Evolutionary conservation across 805 yeast genomes (phyloP).

Genomic region (Lipomyces spencermartinsiae): DNA sequence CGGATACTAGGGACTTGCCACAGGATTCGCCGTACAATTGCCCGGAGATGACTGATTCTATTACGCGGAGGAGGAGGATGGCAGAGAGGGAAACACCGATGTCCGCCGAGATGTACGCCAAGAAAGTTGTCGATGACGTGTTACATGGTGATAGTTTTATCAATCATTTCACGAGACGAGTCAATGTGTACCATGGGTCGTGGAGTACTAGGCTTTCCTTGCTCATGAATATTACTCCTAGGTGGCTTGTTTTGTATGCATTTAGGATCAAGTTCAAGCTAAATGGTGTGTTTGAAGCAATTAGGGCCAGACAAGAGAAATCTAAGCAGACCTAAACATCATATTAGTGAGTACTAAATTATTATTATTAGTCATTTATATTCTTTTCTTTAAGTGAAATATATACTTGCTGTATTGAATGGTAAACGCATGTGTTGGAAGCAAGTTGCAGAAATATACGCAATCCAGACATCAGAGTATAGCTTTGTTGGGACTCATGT

Average conservation of each 20-base stretch:
- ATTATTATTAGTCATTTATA: too few relatives aligned
- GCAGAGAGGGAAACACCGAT: background rate
- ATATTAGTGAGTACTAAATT: too few relatives aligned
- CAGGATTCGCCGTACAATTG: background rate
- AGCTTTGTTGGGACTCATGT: too few relatives aligned
- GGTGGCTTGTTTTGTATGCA: background rate
- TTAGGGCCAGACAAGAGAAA: background rate
- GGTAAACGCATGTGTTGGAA: too few relatives aligned
- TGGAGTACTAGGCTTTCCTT: background rate
- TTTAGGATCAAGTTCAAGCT: background rate
- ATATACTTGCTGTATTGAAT: too few relatives aligned
- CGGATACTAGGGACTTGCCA: background rate
- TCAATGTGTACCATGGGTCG: conserved; percentile 1
- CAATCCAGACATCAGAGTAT: too few relatives aligned
- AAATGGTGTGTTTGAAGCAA: background rate
- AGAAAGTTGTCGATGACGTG: background rate
- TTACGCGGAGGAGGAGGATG: background rate
- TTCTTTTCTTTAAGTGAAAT: too few relatives aligned
- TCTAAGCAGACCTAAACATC: background rate
- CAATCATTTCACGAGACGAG: background rate
- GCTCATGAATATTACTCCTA: background rate
- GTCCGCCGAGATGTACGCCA: background rate
- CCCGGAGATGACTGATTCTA: background rate
- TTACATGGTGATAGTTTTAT: background rate
- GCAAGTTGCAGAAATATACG: too few relatives aligned